Conservation (phyloP, 257 asterid genomes). For the Gentiana straminea region DNA sequence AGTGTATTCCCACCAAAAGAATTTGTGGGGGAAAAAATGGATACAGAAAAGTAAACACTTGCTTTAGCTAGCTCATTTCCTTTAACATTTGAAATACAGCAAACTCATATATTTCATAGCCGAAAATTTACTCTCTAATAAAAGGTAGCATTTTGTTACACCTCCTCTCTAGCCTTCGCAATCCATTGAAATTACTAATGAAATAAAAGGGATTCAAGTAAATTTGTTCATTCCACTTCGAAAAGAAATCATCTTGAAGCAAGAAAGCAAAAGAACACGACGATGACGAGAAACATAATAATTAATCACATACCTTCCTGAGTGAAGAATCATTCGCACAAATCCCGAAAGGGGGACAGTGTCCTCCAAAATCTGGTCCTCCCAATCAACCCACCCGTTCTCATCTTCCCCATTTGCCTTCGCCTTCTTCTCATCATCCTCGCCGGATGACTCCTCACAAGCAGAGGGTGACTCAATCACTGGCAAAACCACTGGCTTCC, state of each 20-base stretch:
- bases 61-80: no score
- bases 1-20: no score
- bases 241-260: no score
- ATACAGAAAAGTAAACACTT: no score
- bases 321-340: conserved; percentile 78
- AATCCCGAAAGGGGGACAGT: conserved; percentile 87
- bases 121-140: no score
- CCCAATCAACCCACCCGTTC: conserved; percentile 81
- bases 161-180: no score
- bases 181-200: no score
- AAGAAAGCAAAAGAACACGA: not conserved
- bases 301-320: conserved; percentile 52
- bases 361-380: conserved; percentile 86
- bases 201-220: no score
- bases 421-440: conserved; percentile 7
- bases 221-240: not conserved
- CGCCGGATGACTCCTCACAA: conserved; percentile 22
- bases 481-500: conserved; percentile 54
- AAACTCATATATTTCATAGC: no score
- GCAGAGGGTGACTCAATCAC: conserved; percentile 12
- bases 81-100: no score
- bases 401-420: conserved; percentile 20
- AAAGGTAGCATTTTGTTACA: no score
- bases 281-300: not conserved
- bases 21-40: no score